phyloP scores from a whole-genome alignment of 306 rosid genomes.

The Neltuma alba region DNA sequence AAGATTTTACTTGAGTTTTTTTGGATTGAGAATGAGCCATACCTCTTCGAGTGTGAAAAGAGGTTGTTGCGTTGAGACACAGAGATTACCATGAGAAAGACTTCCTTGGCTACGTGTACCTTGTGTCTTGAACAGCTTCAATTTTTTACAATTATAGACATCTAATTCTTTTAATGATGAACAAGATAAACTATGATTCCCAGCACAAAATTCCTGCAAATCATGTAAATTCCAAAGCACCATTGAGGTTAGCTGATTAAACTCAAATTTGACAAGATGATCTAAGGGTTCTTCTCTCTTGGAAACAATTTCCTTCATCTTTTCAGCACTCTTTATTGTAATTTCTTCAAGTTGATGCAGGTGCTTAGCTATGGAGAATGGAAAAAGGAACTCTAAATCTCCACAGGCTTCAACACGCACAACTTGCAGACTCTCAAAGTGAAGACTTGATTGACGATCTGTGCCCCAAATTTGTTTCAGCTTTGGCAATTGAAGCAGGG shows the following conservation, averaged over 20 bases:
- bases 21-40: too few relatives aligned
- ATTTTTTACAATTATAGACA: neutral
- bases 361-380: neutral
- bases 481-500: neutral
- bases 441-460: neutral
- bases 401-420: neutral
- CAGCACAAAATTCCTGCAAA: neutral
- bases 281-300: neutral
- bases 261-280: neutral
- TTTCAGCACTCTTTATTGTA: neutral
- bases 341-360: constrained; percentile 1
- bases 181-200: neutral
- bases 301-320: constrained; percentile 6
- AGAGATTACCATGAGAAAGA: neutral
- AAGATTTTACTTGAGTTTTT: too few relatives aligned
- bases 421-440: neutral
- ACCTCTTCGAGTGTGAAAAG: neutral
- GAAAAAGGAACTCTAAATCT: neutral
- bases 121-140: neutral
- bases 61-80: neutral
- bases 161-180: too few relatives aligned
- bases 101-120: neutral
- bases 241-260: neutral
- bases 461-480: neutral
- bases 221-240: neutral